phyloP scores from a whole-genome alignment of 2,329 filamentous ascomycete species.

The Cytospora paraplurivora region DNA sequence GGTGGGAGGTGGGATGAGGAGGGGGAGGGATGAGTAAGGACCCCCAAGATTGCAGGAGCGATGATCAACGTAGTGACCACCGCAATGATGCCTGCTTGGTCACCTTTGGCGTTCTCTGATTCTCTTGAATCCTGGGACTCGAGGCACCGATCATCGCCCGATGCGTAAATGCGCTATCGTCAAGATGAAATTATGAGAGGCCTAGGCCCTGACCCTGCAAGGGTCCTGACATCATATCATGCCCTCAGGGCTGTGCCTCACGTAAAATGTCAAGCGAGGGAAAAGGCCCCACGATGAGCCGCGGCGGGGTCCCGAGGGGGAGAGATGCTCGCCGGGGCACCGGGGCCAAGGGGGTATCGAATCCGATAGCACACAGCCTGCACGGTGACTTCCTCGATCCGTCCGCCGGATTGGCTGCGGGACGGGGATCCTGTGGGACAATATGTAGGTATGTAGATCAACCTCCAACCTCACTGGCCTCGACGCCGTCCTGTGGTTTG shows the following conservation, averaged over 20 bases:
- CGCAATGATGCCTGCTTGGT: not conserved
- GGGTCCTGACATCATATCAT: slow-evolving; percentile 7
- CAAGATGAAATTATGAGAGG: not conserved
- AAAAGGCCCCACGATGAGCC: not conserved
- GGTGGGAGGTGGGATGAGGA: too few species aligned
- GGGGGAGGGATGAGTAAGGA: too few species aligned
- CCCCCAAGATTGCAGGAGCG: not conserved
- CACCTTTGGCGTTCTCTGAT: not conserved
- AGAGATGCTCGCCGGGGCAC: not conserved
- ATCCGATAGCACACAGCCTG: slow-evolving; percentile 5
- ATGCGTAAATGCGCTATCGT: not conserved
- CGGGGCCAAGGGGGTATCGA: not conserved
- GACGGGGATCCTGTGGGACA: slow-evolving; percentile 4
- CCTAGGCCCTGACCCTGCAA: not conserved
- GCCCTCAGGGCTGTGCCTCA: slow-evolving; percentile 1
- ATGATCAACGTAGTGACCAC: not conserved
- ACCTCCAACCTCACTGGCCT: slow-evolving; percentile 7
- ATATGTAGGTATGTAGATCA: not conserved
- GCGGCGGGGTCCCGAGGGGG: not conserved
- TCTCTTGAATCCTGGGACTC: not conserved
- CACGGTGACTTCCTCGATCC: slow-evolving; percentile 22
- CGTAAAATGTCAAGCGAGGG: not conserved
- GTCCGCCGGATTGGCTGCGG: slow-evolving; percentile 15
- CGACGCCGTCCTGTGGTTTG: not conserved
- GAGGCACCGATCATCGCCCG: not conserved